Percentiles rank a stretch among this genome's conserved stretches.
Conservation (phyloP, 2,329 filamentous ascomycete species). For the Xylaria sp. region DNA sequence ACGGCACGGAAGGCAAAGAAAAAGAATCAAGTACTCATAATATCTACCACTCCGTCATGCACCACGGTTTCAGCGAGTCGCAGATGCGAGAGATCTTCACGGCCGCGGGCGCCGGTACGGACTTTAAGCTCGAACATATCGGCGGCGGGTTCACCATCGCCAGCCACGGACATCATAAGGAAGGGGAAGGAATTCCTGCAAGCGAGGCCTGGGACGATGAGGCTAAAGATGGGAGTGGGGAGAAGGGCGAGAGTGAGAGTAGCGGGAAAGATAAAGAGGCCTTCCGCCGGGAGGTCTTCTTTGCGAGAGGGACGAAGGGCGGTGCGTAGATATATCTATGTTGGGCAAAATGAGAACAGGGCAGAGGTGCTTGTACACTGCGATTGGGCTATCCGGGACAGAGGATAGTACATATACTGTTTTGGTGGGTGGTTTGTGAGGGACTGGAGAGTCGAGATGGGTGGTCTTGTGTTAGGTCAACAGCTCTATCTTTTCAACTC, state of each 20-base stretch:
- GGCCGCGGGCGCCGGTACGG: conserved; percentile 61
- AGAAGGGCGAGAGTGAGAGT: not conserved
- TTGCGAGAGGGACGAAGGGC: conserved; percentile 52
- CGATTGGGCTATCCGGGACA: not conserved
- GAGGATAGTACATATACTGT: not conserved
- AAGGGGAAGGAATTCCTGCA: not conserved
- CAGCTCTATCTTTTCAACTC: not conserved
- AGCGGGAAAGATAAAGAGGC: conserved; percentile 34
- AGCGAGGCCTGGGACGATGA: not conserved
- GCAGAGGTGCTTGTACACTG: not conserved
- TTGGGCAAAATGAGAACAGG: not conserved
- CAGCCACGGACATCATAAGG: conserved; percentile 1
- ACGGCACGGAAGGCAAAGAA: conserved; percentile 44
- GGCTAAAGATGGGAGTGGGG: not conserved
- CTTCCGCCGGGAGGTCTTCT: conserved; percentile 53
- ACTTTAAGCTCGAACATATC: conserved; percentile 64
- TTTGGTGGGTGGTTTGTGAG: not conserved
- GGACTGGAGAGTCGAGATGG: too few relatives aligned
- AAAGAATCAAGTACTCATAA: conserved; percentile 2
- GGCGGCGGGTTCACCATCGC: conserved; percentile 49
- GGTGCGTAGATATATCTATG: not conserved
- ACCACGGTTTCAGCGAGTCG: conserved; percentile 68
- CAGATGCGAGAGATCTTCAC: conserved; percentile 66
- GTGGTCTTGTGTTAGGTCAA: not conserved
- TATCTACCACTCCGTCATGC: conserved; percentile 60